Evolutionary conservation across 768 basidiomycete genomes (phyloP), one percentile per base, ranked within the genome.

Genomic region (Naganishia onofrii): DNA sequence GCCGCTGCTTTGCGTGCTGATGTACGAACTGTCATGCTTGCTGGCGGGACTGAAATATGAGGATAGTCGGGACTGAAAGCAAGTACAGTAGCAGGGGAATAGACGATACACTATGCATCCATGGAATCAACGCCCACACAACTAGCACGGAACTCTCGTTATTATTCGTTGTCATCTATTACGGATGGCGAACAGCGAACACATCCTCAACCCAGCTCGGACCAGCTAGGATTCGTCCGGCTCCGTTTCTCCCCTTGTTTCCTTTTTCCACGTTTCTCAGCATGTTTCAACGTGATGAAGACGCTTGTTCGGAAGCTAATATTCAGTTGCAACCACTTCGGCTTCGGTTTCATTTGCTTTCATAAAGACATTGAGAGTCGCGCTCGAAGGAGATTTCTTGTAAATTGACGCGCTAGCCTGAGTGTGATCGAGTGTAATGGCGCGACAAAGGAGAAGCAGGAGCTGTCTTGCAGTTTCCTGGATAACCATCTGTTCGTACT

Each of bases 221-320:
- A 70, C n/a, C n/a, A n/a, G 70, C 60, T 65, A 68, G 42, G 66
- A 69, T 71, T 15, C 51, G 66, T n/a, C 19, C 48, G 48, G 21
- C 48, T 21, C 34, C 48, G 23, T 51, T 26, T n/a, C n/a, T n/a
- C n/a, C n/a, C 48, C 23, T 21, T 51, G 48, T 21, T 51, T 51
- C 23, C 48, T 26, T 51, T 51, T 51, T 12, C 48, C 48, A 46
- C 21, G 15, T 46, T 46, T 46, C 46, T n/a, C 46, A 46, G 46
- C 46, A 51, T 51, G 48, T 26, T 51, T 51, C 48, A 13, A 7
- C 6, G n/a, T 51, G 48, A 21, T n/a, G 42, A 51, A n/a, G 48
- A 21, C 48, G n/a, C 13, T 26, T 26, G 34, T 4, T 70, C 26
- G 21, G 34, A 36, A 19, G 38, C 34, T 56, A 46, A 54, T 51